Evolutionary conservation across 2,329 filamentous ascomycete species (phyloP).

Genomic region (Pseudogymnoascus pannorum): DNA sequence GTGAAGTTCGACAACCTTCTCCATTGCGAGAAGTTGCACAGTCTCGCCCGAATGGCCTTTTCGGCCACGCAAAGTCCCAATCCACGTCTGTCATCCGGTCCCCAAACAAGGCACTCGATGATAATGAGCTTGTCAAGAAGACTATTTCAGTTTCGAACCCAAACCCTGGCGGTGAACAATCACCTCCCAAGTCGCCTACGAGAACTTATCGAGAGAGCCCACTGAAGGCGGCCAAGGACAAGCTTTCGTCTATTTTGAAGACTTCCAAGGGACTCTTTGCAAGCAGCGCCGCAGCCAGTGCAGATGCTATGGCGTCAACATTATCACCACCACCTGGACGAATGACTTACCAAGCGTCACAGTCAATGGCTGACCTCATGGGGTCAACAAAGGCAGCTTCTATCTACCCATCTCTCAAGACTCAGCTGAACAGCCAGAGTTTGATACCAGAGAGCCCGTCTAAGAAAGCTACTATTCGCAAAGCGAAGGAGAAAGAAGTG

Average conservation of each 20-base stretch:
- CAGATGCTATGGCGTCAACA: constrained; percentile 52
- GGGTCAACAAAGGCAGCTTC: constrained; percentile 18
- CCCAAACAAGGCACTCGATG: constrained; percentile 33
- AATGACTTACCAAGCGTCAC: constrained; percentile 36
- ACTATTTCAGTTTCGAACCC: constrained; percentile 41
- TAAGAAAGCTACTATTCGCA: constrained; percentile 30
- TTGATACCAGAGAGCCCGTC: constrained; percentile 20
- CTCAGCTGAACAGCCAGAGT: constrained; percentile 27
- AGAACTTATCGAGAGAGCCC: constrained; percentile 63
- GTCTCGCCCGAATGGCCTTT: constrained; percentile 25
- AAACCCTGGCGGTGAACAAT: constrained; percentile 15
- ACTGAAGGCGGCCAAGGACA: constrained; percentile 86
- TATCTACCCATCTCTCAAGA: constrained; percentile 41
- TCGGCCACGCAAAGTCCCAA: constrained; percentile 53
- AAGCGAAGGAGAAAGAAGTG: constrained; percentile 53
- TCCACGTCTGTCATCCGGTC: constrained; percentile 54
- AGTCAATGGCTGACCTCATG: constrained; percentile 39
- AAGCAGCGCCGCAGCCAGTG: constrained; percentile 60
- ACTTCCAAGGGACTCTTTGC: constrained; percentile 80
- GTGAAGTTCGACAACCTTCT: constrained; percentile 27
- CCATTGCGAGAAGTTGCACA: constrained; percentile 24
- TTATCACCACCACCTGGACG: constrained; percentile 46
- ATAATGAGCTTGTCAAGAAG: constrained; percentile 45
- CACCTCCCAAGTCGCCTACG: constrained; percentile 45
- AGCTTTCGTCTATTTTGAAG: constrained; percentile 83